Evolutionary conservation across 208 protist genomes (phyloP).

Genomic region (Leishmania amazonensis): DNA sequence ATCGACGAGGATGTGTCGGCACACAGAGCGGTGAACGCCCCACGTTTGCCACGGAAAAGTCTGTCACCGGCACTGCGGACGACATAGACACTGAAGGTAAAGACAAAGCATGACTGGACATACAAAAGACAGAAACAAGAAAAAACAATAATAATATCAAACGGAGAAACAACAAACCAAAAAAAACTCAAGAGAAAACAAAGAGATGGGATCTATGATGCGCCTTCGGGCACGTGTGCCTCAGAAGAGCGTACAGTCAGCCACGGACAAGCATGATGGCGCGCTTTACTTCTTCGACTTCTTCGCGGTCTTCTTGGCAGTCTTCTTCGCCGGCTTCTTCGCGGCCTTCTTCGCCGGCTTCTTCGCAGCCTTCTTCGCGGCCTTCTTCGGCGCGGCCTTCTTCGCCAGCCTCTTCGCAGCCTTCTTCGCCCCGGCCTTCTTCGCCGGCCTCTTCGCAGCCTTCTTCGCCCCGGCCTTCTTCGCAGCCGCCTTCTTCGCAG

Average conservation of each 20-base stretch:
- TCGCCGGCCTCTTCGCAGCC: constrained; percentile 25
- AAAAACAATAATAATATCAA: not conserved
- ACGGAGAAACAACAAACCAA: constrained; percentile 15
- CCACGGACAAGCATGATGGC: not conserved
- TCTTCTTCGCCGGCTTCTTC: constrained; percentile 12
- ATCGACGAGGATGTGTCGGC: not conserved
- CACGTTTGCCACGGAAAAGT: not conserved
- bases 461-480: constrained; percentile 32
- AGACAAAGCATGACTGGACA: not conserved
- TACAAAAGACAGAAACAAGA: constrained; percentile 1
- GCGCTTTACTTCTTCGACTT: constrained; percentile 26
- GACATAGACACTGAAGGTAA: not conserved
- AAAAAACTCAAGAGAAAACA: not conserved
- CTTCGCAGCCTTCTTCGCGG: constrained; percentile 37
- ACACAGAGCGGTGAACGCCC: not conserved
- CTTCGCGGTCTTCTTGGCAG: constrained; percentile 23
- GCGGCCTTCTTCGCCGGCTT: constrained; percentile 16
- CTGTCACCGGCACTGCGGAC: not conserved
- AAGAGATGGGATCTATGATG: constrained; percentile 21
- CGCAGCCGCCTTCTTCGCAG: constrained; percentile 5
- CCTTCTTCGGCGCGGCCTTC: constrained; percentile 27
- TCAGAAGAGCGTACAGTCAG: constrained; percentile 11
- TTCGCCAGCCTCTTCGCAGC: constrained; percentile 23
- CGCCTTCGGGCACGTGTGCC: not conserved
- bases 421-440: not conserved